Evolutionary conservation across 257 asterid species (phyloP), one percentile per base, ranked within the genome.

Genomic region (Solanum neorickii): DNA sequence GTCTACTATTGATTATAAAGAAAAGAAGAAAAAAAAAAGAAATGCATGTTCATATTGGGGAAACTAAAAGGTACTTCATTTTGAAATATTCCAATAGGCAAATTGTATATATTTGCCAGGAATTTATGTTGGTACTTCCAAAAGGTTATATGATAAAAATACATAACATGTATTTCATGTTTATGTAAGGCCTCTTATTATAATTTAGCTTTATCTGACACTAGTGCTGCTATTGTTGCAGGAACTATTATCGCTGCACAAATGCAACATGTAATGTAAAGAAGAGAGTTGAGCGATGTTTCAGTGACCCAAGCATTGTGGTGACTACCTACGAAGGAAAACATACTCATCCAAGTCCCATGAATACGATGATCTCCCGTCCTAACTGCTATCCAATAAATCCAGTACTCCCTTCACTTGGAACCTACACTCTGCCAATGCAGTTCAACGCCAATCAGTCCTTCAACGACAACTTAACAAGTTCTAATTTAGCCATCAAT

Each of bases 201-300:
- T 1, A 70, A 31, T 69, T 69, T 31, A 29, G 10, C 1, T 70
- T 29, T 70, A 15, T 29, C 5, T 68, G 1, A 68, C 39, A 6
- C 5, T 13, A 74, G 18, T 21, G 14, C 6, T 12, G n/a, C 6
- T 12, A 3, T 42, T 47, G 27, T 29, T 80, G 27, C 90, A 95
- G 98, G 97, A 94, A 96, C 88, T 95, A 95, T 82, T 95, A 95
- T 86, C 90, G 95, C 13, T 95, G 98, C 94, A 95, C 98, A 9
- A 90, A 78, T 86, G 90, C 96, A 37, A 86, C 95, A 72, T 95
- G 98, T 83, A 92, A 88, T 86, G 98, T 95, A 86, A 95, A 95
- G 87, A 95, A 95, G 85, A 95, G 98, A 88, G 97, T 95, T 33
- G 98, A 95, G 90, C 89, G 98, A 88, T 91, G 90, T 9, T 92